A percentile compares a stretch with the other conserved stretches of the same genome.
phyloP scores from a whole-genome alignment of 176 grass and related monocot genomes.

The Ensete glaucum region DNA sequence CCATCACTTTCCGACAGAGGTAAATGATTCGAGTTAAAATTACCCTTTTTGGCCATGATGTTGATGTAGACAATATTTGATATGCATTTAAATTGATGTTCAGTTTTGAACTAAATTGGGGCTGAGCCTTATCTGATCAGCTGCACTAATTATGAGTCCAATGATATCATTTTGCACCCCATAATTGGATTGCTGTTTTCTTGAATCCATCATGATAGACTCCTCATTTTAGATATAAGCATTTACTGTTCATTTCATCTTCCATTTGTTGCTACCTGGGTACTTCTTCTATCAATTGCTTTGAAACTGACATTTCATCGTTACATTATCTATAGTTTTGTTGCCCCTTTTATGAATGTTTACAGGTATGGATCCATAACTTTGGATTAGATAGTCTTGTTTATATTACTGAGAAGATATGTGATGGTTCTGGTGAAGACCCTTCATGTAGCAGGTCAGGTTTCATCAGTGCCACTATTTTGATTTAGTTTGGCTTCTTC shows the following conservation, averaged over 20 bases:
- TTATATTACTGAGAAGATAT: conserved; percentile 35
- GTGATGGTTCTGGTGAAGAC: conserved; percentile 54
- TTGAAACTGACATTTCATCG: neutral
- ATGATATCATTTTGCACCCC: neutral
- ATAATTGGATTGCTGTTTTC: neutral
- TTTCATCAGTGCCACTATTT: neutral
- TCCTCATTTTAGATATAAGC: neutral
- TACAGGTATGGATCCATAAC: conserved; percentile 57
- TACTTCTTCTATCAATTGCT: neutral
- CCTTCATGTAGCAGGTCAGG: conserved; percentile 41
- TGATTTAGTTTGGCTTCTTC: neutral
- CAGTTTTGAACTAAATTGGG: neutral
- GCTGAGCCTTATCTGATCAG: too few species aligned
- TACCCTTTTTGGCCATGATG: too few species aligned
- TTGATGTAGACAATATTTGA: too few species aligned
- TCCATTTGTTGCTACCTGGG: neutral
- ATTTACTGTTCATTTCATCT: neutral
- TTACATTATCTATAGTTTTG: too few species aligned
- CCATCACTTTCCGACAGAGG: conserved; percentile 23
- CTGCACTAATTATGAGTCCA: too few species aligned
- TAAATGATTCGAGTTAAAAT: neutral
- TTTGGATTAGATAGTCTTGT: conserved; percentile 21
- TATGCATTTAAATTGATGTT: too few species aligned
- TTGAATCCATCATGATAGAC: neutral
- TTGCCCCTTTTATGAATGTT: conserved; percentile 3